Conservation (phyloP, 23 red algal species). For the Gracilaria caudata region DNA sequence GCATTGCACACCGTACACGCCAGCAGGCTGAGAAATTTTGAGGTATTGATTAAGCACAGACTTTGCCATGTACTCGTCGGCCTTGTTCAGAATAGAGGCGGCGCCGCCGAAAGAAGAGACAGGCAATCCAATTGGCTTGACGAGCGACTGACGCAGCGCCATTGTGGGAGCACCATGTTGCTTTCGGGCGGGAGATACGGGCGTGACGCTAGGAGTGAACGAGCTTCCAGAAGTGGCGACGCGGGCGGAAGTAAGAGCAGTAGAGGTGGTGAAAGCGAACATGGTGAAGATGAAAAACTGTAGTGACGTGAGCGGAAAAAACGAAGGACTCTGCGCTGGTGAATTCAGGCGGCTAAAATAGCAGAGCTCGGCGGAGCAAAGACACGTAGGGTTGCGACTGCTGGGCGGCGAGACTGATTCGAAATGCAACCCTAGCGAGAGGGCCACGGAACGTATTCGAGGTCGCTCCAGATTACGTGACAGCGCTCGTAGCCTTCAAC, state of each 20-base stretch:
- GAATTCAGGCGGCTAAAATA: not conserved
- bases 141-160: slow-evolving; percentile 9
- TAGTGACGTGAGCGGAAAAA: not conserved
- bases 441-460: too few species aligned
- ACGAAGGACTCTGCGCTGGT: not conserved
- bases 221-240: slow-evolving; percentile 16
- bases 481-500: too few species aligned
- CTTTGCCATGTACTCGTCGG: slow-evolving; percentile 67
- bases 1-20: slow-evolving; percentile 67
- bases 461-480: too few species aligned
- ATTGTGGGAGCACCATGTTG: slow-evolving; percentile 13
- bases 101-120: slow-evolving; percentile 26
- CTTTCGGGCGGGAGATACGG: not conserved
- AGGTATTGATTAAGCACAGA: slow-evolving; percentile 61
- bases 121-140: not conserved
- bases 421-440: too few species aligned
- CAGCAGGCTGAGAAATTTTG: slow-evolving; percentile 33
- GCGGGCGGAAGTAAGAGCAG: not conserved
- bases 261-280: slow-evolving; percentile 37
- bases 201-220: slow-evolving; percentile 9
- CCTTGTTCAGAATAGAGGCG: slow-evolving; percentile 31
- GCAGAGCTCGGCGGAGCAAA: too few species aligned
- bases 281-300: not conserved
- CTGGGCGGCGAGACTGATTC: too few species aligned
- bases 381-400: too few species aligned